Evolutionary conservation across 805 yeast species (phyloP), one percentile per base, ranked within the genome.

Genomic region (Zygoascus bituminiphila): DNA sequence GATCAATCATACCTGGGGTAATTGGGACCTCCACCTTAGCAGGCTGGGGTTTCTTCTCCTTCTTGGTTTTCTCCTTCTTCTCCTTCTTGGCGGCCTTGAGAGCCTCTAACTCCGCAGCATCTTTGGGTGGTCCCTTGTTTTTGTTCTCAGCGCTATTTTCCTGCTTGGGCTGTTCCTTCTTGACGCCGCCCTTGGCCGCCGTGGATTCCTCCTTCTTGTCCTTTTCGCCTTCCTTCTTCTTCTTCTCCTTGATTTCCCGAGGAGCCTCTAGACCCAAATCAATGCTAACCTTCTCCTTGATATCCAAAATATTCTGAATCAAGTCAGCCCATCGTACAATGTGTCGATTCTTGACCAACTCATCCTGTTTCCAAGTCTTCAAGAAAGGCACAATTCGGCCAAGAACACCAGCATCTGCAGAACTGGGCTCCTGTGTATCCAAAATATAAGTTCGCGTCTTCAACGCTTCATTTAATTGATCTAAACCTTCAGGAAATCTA

Each of bases 301-400:
- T 77, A 14, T 73, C 73, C 17, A 60, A 57, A 35, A 54, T 42
- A 61, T 81, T 78, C 71, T 93, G 98, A 51, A 93, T 69, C 57
- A 86, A 77, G 60, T 89, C 97, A 21, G 79, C 78, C 98, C 98
- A 93, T 76, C 98, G 84, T 52, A 88, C 69, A 51, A 91, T 73
- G 67, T 91, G 97, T 76, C 97, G 84, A 65, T 73, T 72, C 43
- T 74, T 67, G 43, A 82, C 79, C 55, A 81, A 68, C 37, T 81
- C 77, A 31, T 77, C 80, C 9, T 77, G 63, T 21, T 75, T 67
- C 77, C 86, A 77, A 52, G 73, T 67, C 46, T 71, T 69, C 36
- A 84, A 78, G 36, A 78, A 52, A 43, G 88, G 84, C 59, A 79
- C 70, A 33, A 81, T 80, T 31, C 78, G 71, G 45, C 81, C 80